Percentiles rank a stretch among this genome's conserved stretches.
These are phyloP conservation scores for Malus hybrid DNA, from an alignment of 331 rosid species.

Conservation along the genomic window DNA sequence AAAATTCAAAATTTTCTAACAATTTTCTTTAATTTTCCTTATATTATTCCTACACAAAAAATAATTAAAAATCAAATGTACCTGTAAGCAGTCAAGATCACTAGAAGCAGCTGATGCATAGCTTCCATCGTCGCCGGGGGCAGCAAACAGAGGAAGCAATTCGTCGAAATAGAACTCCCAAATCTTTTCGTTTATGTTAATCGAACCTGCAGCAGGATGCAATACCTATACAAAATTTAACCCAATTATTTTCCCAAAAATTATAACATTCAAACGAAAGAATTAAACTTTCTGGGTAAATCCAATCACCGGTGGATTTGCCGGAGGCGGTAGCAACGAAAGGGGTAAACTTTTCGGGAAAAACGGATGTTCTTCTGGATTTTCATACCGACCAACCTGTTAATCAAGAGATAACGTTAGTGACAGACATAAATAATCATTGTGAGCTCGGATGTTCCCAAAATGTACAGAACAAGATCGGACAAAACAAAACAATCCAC, in stretches of 20 bases:
- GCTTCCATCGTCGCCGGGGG: conserved; percentile 72
- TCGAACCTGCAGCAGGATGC: conserved; percentile 58
- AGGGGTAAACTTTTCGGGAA: conserved; percentile 47
- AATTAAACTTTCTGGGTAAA: not conserved
- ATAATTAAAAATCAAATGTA: not conserved
- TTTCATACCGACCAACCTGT: conserved; percentile 74
- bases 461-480: not conserved
- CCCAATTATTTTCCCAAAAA: not conserved
- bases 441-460: not conserved
- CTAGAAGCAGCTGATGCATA: conserved; percentile 80
- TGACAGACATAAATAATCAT: not conserved
- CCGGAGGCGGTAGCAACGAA: conserved; percentile 43
- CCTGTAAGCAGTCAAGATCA: conserved; percentile 94
- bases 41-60: too few species aligned
- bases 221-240: conserved; percentile 33
- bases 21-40: not conserved
- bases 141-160: conserved; percentile 55
- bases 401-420: not conserved
- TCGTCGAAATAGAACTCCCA: conserved; percentile 61
- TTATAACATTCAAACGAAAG: not conserved
- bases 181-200: conserved; percentile 61
- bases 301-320: conserved; percentile 31
- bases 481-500: not conserved
- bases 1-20: too few species aligned
- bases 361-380: conserved; percentile 78